Conservation (phyloP, 1,139 yeast genomes). For the Pichia sp. region DNA sequence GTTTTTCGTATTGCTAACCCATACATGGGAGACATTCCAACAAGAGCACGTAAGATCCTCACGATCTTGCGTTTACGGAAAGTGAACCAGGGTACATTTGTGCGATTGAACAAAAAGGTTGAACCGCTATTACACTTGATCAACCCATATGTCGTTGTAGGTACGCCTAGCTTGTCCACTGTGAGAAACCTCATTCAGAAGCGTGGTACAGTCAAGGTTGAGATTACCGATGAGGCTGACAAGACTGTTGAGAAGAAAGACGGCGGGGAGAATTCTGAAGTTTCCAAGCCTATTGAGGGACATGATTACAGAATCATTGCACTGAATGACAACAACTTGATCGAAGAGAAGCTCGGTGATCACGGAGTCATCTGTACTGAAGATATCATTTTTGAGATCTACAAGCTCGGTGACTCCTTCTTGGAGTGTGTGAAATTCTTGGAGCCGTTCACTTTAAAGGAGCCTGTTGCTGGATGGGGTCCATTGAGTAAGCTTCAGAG, state of each 20-base stretch:
- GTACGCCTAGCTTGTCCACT: slow-evolving; percentile 66
- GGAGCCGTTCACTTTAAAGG: slow-evolving; percentile 63
- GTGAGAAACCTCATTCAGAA: slow-evolving; percentile 71
- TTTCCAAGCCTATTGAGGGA: slow-evolving; percentile 18
- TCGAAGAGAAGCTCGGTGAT: slow-evolving; percentile 69
- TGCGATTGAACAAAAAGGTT: slow-evolving; percentile 54
- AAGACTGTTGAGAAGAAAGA: slow-evolving; percentile 20
- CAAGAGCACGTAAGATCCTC: slow-evolving; percentile 59
- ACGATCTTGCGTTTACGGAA: slow-evolving; percentile 54
- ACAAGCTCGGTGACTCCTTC: slow-evolving; percentile 59
- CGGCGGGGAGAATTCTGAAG: slow-evolving; percentile 11
- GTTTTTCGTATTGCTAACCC: slow-evolving; percentile 63
- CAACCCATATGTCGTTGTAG: slow-evolving; percentile 69
- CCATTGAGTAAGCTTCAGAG: slow-evolving; percentile 54
- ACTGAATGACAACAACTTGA: slow-evolving; percentile 66
- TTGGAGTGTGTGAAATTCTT: slow-evolving; percentile 57
- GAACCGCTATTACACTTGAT: slow-evolving; percentile 60
- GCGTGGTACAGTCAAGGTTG: slow-evolving; percentile 56
- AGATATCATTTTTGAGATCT: slow-evolving; percentile 70
- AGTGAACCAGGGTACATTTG: slow-evolving; percentile 65
- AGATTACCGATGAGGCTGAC: slow-evolving; percentile 36
- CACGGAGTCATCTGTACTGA: slow-evolving; percentile 73
- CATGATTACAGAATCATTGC: slow-evolving; percentile 35
- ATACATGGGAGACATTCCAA: slow-evolving; percentile 61
- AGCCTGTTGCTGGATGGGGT: slow-evolving; percentile 73